Evolutionary conservation across 768 basidiomycete species (phyloP), one percentile per base, ranked within the genome.

Genomic region (Leucogyrophana mollusca): DNA sequence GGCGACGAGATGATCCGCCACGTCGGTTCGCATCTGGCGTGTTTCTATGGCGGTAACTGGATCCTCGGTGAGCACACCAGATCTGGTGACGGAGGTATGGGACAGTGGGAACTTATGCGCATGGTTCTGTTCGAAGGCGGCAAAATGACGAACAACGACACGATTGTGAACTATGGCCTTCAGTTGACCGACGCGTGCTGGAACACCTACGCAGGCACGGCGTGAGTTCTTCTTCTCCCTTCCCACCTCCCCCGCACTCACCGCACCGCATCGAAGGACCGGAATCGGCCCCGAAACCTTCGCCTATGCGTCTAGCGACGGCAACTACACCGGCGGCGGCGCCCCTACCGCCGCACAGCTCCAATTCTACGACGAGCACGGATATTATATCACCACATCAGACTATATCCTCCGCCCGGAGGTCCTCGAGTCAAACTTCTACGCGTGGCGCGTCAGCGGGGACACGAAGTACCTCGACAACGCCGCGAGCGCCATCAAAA

Each of bases 351-450:
- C 50, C 55, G 2, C 65, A 46, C 32, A 75, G 80, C 50, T 71
- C 5, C 62, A 64, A 0, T 88, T 87, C 69, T 79, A 84, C 65
- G 42, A 77, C 9, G 14, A 77, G 47, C 70, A 87, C 52, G 87
- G 85, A 0, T 87, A 77, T 63, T 89, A 84, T 56, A 78, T 85
- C 52, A 76, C 74, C 11, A 51, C 60, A 5, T 20, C 59, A n/a
- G 53, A 57, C 22, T 90, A 89, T 54, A 74, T 82, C 59, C 69
- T 81, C 34, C 83, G 88, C 21, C 87, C 88, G 0, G 86, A 89
- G 64, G 85, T 90, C 18, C 74, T 90, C 14, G 86, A 90, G 61
- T 84, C 80, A 43, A 88, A 88, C 69, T 89, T 89, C 69, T 85
- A 89, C 48, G 87, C 86, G 0, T 90, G 73, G 74, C 79, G 88